Evolutionary conservation across 768 basidiomycete genomes (phyloP), one percentile per base, ranked within the genome.

Genomic region (Leccinum broughii): DNA sequence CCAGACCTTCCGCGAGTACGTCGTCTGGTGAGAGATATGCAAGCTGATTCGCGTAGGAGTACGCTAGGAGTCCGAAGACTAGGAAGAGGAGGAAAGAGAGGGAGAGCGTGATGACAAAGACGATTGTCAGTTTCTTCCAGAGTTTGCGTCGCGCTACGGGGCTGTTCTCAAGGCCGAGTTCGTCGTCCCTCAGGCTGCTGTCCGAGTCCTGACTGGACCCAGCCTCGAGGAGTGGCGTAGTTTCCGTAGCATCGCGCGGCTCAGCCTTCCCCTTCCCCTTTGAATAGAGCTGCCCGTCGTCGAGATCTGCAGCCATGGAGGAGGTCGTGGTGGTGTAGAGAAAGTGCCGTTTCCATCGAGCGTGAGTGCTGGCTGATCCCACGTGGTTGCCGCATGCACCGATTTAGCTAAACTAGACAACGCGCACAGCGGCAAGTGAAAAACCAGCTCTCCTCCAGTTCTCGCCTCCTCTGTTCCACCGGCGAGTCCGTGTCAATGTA

Each of bases 31-130:
- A 81, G 15, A 85, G 66, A 57, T 73, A 70, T 14, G 83, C 80
- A 1, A 82, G 83, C 34, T 78, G 78, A 17, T 86, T 77, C 20
- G 85, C 83, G 65, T 90, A 92, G 3, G 85, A 85, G 77, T 83
- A 89, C 6, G 84, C 86, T 9, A 90, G 75, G 17, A 89, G 65
- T 4, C 76, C 78, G 10, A 85, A 50, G 3, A 80, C 54, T 14
- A 81, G 65, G 41, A 84, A 76, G 4, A 78, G 32, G 20, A 83
- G 26, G 46, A 86, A 66, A 63, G 81, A 85, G 51, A 85, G 35
- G 30, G 74, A 75, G 6, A 90, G 74, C 0, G 88, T 82, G 35
- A 76, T 68, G n/a, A 86, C 67, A 71, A 91, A 91, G 58, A 90
- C 80, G 14, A 74, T 65, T 22, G 72, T 57, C 17, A 82, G 66